phyloP scores from a whole-genome alignment of 805 yeast species.

The Saccharomyces mikatae region DNA sequence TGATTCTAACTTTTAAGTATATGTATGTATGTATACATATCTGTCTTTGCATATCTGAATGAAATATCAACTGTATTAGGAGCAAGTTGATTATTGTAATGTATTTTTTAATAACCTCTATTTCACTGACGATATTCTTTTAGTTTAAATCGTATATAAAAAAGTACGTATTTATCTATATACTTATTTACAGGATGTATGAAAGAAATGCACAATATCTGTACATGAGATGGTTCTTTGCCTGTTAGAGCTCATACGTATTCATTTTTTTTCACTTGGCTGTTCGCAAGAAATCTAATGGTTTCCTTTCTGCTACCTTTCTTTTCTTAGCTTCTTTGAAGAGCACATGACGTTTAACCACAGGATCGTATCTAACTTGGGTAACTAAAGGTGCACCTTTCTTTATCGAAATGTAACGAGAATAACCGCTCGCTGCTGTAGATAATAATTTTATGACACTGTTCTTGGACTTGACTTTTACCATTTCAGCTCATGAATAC shows the following conservation, averaged over 20 bases:
- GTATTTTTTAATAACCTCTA: neutral
- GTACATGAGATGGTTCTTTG: neutral
- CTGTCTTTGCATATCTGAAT: neutral
- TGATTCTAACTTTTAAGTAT: neutral
- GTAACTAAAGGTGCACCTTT: constrained; percentile 73
- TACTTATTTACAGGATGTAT: neutral
- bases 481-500: constrained; percentile 16
- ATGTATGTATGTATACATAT: neutral
- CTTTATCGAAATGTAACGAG: constrained; percentile 71
- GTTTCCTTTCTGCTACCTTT: constrained; percentile 51
- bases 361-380: constrained; percentile 81
- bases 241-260: neutral
- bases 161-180: neutral
- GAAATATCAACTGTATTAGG: neutral
- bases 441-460: constrained; percentile 82
- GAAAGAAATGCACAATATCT: neutral
- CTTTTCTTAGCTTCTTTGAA: constrained; percentile 86
- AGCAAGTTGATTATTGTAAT: neutral
- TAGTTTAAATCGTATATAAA: neutral
- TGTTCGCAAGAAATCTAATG: constrained; percentile 41
- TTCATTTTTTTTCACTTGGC: constrained; percentile 1
- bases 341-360: constrained; percentile 83
- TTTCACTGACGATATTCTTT: neutral
- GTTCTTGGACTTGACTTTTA: constrained; percentile 61
- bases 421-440: constrained; percentile 83